Evolutionary conservation across 805 yeast genomes (phyloP).

Genomic region (Phaffomyces thermotolerans): DNA sequence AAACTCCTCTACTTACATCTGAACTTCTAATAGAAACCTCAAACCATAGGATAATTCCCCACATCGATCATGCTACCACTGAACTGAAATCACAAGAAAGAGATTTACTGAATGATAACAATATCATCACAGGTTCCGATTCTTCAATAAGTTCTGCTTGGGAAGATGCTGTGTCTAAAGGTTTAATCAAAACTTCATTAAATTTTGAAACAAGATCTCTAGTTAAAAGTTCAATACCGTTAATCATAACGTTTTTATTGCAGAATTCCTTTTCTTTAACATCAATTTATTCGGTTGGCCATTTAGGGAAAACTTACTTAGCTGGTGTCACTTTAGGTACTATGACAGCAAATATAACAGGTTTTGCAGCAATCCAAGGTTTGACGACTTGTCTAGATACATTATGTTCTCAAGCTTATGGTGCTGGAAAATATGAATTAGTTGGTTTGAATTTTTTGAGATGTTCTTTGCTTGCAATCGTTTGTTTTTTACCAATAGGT

Average conservation of each 20-base stretch:
- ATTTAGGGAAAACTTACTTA: constrained; percentile 67
- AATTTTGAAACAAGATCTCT: constrained; percentile 16
- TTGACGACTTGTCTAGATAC: constrained; percentile 79
- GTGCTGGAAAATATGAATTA: constrained; percentile 63
- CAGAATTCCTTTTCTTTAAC: constrained; percentile 23
- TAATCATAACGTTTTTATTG: constrained; percentile 21
- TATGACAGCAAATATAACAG: constrained; percentile 76
- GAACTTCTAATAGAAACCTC: neutral
- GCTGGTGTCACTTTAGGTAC: constrained; percentile 81
- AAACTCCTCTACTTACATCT: constrained; percentile 8
- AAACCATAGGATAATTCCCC: neutral
- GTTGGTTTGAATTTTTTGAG: constrained; percentile 73
- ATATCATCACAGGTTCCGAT: constrained; percentile 11
- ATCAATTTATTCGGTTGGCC: constrained; percentile 50
- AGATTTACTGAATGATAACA: constrained; percentile 17
- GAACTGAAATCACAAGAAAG: constrained; percentile 18
- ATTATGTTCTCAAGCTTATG: constrained; percentile 78
- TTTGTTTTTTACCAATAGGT: constrained; percentile 21
- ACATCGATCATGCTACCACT: neutral
- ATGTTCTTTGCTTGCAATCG: constrained; percentile 37
- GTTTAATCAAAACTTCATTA: constrained; percentile 17
- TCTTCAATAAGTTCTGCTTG: constrained; percentile 16
- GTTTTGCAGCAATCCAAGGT: constrained; percentile 73
- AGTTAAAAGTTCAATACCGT: constrained; percentile 17
- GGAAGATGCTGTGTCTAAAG: constrained; percentile 21